Evolutionary conservation across 2,329 filamentous ascomycete species (phyloP).

Genomic region (Amylocarpus encephaloides): DNA sequence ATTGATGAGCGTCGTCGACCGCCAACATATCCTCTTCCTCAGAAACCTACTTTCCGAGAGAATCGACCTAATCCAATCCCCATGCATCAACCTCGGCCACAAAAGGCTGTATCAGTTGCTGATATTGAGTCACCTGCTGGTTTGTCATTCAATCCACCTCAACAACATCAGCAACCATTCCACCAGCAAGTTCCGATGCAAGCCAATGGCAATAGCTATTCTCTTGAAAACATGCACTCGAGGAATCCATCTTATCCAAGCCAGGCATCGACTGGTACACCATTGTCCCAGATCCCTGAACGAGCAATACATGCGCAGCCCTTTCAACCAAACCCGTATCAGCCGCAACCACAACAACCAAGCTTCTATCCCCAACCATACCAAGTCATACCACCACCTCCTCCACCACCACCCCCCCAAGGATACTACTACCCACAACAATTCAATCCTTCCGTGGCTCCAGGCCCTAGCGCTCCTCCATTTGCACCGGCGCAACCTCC

Average conservation of each 20-base stretch:
- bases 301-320: conserved; percentile 83
- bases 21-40: conserved; percentile 52
- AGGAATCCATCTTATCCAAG: conserved; percentile 64
- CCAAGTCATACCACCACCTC: conserved; percentile 50
- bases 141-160: conserved; percentile 49
- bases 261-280: conserved; percentile 68
- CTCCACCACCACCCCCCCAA: conserved; percentile 47
- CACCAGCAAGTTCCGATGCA: conserved; percentile 88
- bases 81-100: conserved; percentile 92
- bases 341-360: conserved; percentile 38
- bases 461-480: conserved; percentile 29
- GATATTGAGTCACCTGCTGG: conserved; percentile 76
- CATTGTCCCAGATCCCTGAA: conserved; percentile 87
- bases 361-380: conserved; percentile 51
- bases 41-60: conserved; percentile 53
- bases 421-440: conserved; percentile 63
- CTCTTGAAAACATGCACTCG: conserved; percentile 50
- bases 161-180: conserved; percentile 76
- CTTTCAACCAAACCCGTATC: conserved; percentile 72
- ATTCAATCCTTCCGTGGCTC: conserved; percentile 40
- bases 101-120: conserved; percentile 88
- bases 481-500: conserved; percentile 25
- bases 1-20: conserved; percentile 41
- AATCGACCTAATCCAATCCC: conserved; percentile 49
- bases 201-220: conserved; percentile 51